These are phyloP conservation scores for Coniella lustricola DNA, from an alignment of 2,329 filamentous ascomycete genomes.

Conservation along the genomic window DNA sequence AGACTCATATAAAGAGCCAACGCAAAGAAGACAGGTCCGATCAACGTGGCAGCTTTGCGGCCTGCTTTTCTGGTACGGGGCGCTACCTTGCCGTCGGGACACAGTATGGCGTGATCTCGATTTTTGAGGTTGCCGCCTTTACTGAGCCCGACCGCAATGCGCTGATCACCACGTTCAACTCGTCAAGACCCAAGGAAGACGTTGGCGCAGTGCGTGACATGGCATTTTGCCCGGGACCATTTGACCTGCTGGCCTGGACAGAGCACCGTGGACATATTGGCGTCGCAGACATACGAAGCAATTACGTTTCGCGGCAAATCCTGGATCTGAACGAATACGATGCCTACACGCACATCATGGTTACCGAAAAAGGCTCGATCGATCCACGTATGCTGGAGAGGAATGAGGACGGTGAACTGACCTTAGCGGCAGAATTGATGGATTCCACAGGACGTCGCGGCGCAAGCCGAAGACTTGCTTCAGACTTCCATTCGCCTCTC, in stretches of 20 bases:
- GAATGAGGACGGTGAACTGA: slow-evolving; percentile 34
- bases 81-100: slow-evolving; percentile 68
- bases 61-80: slow-evolving; percentile 67
- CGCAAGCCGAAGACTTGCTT: slow-evolving; percentile 25
- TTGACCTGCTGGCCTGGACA: slow-evolving; percentile 88
- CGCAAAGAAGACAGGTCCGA: slow-evolving; percentile 45
- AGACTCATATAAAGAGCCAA: slow-evolving; percentile 53
- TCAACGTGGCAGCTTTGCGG: slow-evolving; percentile 66
- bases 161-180: slow-evolving; percentile 68
- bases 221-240: slow-evolving; percentile 83
- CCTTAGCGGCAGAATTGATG: slow-evolving; percentile 19
- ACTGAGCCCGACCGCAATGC: slow-evolving; percentile 43
- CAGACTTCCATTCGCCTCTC: slow-evolving; percentile 43
- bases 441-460: slow-evolving; percentile 23
- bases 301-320: slow-evolving; percentile 61
- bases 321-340: slow-evolving; percentile 55
- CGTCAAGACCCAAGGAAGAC: slow-evolving; percentile 63
- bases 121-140: slow-evolving; percentile 56
- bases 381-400: slow-evolving; percentile 46
- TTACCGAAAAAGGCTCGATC: slow-evolving; percentile 49
- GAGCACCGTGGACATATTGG: slow-evolving; percentile 76
- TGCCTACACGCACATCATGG: slow-evolving; percentile 47
- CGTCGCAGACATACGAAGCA: slow-evolving; percentile 63
- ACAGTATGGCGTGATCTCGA: slow-evolving; percentile 71
- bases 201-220: slow-evolving; percentile 82